These are phyloP conservation scores for Isoetes taiwanensis DNA, from an alignment of 75 land plant genomes.

Conservation along the genomic window DNA sequence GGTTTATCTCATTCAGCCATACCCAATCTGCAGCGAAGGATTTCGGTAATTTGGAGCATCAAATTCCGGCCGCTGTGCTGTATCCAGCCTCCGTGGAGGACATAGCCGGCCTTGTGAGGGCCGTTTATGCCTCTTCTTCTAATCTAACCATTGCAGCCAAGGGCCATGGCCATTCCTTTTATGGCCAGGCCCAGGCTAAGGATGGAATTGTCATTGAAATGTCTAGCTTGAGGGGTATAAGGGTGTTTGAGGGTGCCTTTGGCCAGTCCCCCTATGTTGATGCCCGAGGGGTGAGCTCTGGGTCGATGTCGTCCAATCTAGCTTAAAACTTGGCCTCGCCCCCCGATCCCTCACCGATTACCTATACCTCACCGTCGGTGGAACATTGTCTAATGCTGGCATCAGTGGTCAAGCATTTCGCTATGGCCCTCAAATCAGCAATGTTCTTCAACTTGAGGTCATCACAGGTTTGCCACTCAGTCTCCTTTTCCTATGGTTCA, in stretches of 20 bases:
- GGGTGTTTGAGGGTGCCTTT: conserved; percentile 11
- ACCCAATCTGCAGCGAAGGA: conserved; percentile 27
- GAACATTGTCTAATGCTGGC: conserved; percentile 80
- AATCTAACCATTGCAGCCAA: not conserved
- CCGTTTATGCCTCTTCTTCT: not conserved
- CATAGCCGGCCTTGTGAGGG: conserved; percentile 15
- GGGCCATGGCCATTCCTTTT: conserved; percentile 6
- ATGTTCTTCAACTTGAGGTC: conserved; percentile 64
- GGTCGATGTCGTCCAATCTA: conserved; percentile 58
- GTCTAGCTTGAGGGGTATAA: conserved; percentile 5
- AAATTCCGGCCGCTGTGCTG: conserved; percentile 32
- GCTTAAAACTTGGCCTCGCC: conserved; percentile 46
- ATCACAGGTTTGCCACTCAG: conserved; percentile 82
- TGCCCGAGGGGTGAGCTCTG: conserved; percentile 62
- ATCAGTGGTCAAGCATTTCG: conserved; percentile 81
- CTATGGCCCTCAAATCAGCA: conserved; percentile 85
- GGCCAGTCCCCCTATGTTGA: conserved; percentile 33
- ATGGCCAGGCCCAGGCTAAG: conserved; percentile 9
- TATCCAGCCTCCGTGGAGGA: conserved; percentile 27
- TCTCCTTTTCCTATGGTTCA: too few relatives aligned
- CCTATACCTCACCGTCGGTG: conserved; percentile 72
- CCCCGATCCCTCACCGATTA: conserved; percentile 95
- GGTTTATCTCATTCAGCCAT: conserved; percentile 14
- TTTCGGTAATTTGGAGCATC: conserved; percentile 49
- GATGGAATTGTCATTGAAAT: conserved; percentile 9